Percentiles rank a stretch among this genome's conserved stretches.
These are phyloP conservation scores for Xerocomus spinulosus DNA, from an alignment of 768 basidiomycete species.

Conservation along the genomic window DNA sequence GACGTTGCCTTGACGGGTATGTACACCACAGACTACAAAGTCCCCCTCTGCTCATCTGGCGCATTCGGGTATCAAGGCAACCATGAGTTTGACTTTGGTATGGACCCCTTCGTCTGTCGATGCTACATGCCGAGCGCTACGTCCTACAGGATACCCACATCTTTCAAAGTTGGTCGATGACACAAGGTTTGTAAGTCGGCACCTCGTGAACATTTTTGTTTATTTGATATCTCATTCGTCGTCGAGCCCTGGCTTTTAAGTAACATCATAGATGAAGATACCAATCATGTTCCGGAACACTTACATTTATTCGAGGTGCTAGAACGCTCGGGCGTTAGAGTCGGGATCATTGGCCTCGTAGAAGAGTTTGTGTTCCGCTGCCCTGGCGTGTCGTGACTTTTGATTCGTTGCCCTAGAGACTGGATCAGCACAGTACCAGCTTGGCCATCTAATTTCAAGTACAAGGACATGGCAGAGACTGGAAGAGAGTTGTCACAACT, in stretches of 20 bases:
- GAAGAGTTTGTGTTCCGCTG: slow-evolving; percentile 55
- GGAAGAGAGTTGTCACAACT: slow-evolving; percentile 67
- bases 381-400: neutral
- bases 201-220: neutral
- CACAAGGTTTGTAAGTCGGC: slow-evolving; percentile 61
- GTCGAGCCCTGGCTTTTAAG: slow-evolving; percentile 83
- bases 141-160: slow-evolving; percentile 54
- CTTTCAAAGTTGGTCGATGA: slow-evolving; percentile 64
- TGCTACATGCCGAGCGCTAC: neutral
- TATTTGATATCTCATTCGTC: neutral
- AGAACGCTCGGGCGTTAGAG: slow-evolving; percentile 62
- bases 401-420: slow-evolving; percentile 44
- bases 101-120: slow-evolving; percentile 6
- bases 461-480: slow-evolving; percentile 68
- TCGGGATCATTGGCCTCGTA: slow-evolving; percentile 84
- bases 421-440: slow-evolving; percentile 87
- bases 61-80: slow-evolving; percentile 50
- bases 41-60: slow-evolving; percentile 4
- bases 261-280: slow-evolving; percentile 73
- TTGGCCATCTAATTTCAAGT: slow-evolving; percentile 79
- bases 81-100: slow-evolving; percentile 90
- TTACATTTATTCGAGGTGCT: slow-evolving; percentile 61
- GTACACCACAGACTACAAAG: slow-evolving; percentile 18
- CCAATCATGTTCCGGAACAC: slow-evolving; percentile 55
- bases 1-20: slow-evolving; percentile 77